These are phyloP conservation scores for Nitzschia inconspicua DNA, from an alignment of 108 stramenopile species.

Conservation along the genomic window DNA sequence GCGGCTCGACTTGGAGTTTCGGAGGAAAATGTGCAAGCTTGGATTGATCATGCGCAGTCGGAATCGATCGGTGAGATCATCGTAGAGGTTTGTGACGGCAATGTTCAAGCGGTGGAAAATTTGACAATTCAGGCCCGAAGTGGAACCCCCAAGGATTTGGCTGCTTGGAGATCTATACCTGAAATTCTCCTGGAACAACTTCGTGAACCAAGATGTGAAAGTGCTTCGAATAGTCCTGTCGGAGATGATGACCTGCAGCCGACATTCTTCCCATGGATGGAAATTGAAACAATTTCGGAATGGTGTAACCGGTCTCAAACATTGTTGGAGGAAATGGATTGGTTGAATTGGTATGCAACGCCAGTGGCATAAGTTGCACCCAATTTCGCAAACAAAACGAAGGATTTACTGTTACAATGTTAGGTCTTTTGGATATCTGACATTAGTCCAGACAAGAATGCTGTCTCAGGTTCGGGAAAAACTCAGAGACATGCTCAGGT, in stretches of 20 bases:
- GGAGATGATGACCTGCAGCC: neutral
- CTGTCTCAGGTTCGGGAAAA: too few relatives aligned
- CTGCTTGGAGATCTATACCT: conserved; percentile 46
- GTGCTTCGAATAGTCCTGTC: neutral
- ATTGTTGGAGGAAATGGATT: conserved; percentile 25
- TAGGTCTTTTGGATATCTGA: too few relatives aligned
- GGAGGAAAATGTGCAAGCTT: conserved; percentile 32
- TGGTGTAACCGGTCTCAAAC: conserved; percentile 38
- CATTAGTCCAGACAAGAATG: too few relatives aligned
- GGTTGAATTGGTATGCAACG: conserved; percentile 46
- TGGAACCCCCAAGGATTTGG: conserved; percentile 73
- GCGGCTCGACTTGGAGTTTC: conserved; percentile 11
- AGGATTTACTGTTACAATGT: too few relatives aligned
- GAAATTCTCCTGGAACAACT: conserved; percentile 16
- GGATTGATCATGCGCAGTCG: conserved; percentile 69
- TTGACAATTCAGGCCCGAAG: conserved; percentile 49
- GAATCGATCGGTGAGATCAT: conserved; percentile 78
- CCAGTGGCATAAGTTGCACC: conserved; percentile 15
- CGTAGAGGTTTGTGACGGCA: conserved; percentile 75
- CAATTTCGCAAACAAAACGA: too few relatives aligned
- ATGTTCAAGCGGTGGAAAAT: conserved; percentile 52
- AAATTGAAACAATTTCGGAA: conserved; percentile 10
- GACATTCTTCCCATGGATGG: conserved; percentile 6
- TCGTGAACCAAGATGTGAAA: neutral
- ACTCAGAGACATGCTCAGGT: too few relatives aligned